These are phyloP conservation scores for Beta corolliflora DNA, from an alignment of 179 eudicot species.

Conservation along the genomic window DNA sequence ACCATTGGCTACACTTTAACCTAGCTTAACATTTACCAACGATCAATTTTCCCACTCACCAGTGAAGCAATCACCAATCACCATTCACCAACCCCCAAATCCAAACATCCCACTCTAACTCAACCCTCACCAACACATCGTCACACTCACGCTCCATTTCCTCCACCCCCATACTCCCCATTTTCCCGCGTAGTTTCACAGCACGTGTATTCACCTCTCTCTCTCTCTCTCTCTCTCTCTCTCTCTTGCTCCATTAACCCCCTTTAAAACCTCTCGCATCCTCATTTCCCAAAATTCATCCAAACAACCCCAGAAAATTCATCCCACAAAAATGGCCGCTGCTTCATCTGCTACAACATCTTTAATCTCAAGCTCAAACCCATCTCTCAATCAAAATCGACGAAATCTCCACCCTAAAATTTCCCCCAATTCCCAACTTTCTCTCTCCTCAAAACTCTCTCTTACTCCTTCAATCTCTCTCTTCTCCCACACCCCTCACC, in stretches of 20 bases:
- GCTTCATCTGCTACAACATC: slow-evolving; percentile 21
- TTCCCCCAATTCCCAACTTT: slow-evolving; percentile 26
- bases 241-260: background rate
- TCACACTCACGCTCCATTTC: background rate
- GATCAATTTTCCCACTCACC: too few species aligned
- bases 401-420: background rate
- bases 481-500: slow-evolving; percentile 29
- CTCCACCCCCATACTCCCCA: background rate
- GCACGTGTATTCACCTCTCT: background rate
- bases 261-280: slow-evolving; percentile 15
- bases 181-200: slow-evolving; percentile 25
- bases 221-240: too few species aligned
- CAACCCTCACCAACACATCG: background rate
- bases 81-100: too few species aligned
- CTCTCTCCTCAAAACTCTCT: slow-evolving; percentile 35
- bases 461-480: slow-evolving; percentile 37
- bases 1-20: too few species aligned
- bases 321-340: slow-evolving; percentile 18
- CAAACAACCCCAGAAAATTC: background rate
- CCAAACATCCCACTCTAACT: too few species aligned
- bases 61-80: too few species aligned
- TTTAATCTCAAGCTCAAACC: slow-evolving; percentile 14
- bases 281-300: too few species aligned
- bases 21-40: too few species aligned
- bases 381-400: slow-evolving; percentile 1